phyloP scores from a whole-genome alignment of 208 protist species.

The Jaenimonas drosophilae region DNA sequence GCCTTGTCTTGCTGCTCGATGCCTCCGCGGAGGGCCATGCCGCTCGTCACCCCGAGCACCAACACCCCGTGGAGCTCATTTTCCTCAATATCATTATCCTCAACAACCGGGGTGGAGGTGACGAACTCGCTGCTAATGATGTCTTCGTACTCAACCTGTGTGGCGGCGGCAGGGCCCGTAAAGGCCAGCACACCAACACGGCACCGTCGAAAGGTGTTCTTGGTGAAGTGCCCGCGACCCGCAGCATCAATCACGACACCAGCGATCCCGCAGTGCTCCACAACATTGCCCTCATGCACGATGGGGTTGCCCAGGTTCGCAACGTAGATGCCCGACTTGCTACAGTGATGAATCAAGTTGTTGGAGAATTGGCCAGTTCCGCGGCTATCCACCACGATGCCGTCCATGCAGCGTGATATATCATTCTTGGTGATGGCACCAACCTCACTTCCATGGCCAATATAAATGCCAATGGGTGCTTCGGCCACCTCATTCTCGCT shows the following conservation, averaged over 20 bases:
- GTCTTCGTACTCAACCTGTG: constrained; percentile 26
- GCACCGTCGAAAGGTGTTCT: constrained; percentile 35
- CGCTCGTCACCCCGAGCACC: constrained; percentile 43
- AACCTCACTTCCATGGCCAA: constrained; percentile 33
- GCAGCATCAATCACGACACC: constrained; percentile 64
- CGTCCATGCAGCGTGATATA: constrained; percentile 65
- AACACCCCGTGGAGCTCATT: constrained; percentile 73
- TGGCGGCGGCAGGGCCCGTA: constrained; percentile 33
- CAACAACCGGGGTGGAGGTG: constrained; percentile 33
- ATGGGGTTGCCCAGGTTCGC: constrained; percentile 31
- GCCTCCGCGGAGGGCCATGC: constrained; percentile 28
- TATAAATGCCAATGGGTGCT: constrained; percentile 54
- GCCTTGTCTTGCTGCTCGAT: constrained; percentile 4
- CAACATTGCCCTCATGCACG: constrained; percentile 35
- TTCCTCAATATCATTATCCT: constrained; percentile 58
- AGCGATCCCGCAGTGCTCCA: constrained; percentile 47
- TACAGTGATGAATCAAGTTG: constrained; percentile 61
- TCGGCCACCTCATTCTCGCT: constrained; percentile 48
- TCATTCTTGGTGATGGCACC: constrained; percentile 31
- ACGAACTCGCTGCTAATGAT: constrained; percentile 23
- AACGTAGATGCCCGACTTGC: constrained; percentile 56
- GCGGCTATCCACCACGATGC: constrained; percentile 34
- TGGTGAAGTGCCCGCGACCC: constrained; percentile 22
- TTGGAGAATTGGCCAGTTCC: constrained; percentile 36
- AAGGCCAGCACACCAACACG: constrained; percentile 47